Conservation (phyloP, 2,329 filamentous ascomycete genomes). For the Talaromyces sp. region DNA sequence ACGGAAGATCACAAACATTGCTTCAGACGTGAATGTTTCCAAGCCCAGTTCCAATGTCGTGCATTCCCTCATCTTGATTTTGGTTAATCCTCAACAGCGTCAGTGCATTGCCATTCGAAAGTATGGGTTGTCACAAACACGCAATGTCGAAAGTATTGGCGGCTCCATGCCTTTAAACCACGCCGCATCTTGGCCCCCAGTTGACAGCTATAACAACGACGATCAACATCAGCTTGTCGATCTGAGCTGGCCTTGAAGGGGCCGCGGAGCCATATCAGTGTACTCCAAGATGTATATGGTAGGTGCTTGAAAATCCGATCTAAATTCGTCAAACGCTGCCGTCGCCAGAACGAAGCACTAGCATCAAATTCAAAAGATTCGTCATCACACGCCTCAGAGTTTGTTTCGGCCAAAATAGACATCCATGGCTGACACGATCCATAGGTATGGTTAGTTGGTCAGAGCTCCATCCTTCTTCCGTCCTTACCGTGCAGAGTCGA, state of each 20-base stretch:
- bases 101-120: neutral
- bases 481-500: neutral
- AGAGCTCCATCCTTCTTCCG: neutral
- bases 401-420: neutral
- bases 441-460: neutral
- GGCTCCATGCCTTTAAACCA: neutral
- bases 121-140: neutral
- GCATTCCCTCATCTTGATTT: neutral
- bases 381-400: neutral
- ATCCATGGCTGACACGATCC: neutral
- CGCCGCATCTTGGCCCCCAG: neutral
- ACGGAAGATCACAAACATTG: neutral
- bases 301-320: neutral
- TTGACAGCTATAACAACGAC: neutral
- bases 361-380: neutral
- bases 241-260: neutral
- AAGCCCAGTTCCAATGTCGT: neutral
- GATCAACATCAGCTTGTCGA: neutral
- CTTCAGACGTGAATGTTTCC: neutral
- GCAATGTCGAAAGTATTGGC: neutral
- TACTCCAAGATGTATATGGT: neutral
- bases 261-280: neutral
- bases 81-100: too few relatives aligned
- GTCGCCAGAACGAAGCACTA: neutral
- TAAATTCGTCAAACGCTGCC: neutral